Conservation (phyloP, 495 filamentous ascomycete species). For the Amphirosellinia nigrospora region DNA sequence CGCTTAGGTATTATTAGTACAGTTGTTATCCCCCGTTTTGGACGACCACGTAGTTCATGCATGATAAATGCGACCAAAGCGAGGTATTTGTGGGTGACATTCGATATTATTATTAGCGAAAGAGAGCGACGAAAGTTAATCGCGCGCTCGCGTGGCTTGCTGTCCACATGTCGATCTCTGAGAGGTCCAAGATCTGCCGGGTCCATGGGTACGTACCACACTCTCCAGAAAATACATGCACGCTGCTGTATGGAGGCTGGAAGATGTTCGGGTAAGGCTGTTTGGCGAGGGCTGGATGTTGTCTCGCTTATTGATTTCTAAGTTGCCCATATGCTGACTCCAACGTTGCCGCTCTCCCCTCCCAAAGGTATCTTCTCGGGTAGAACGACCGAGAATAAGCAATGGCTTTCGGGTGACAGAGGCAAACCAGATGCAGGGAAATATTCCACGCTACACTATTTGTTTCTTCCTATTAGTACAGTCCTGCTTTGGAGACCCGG, state of each 20-base stretch:
- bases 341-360: not conserved
- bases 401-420: not conserved
- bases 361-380: not conserved
- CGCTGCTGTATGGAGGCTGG: constrained; percentile 1
- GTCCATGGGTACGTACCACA: constrained; percentile 13
- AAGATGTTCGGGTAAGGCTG: constrained; percentile 20
- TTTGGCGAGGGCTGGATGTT: not conserved
- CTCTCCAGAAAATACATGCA: not conserved
- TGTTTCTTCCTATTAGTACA: not conserved
- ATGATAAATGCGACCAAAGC: not conserved
- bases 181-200: constrained; percentile 44
- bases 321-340: constrained; percentile 10
- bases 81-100: not conserved
- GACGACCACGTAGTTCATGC: constrained; percentile 16
- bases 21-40: constrained; percentile 1
- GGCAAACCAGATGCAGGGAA: not conserved
- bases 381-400: constrained; percentile 8
- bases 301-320: constrained; percentile 22
- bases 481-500: not conserved
- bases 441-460: not conserved
- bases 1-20: not conserved
- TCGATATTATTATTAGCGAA: constrained; percentile 13
- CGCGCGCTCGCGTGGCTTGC: constrained; percentile 20
- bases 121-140: not conserved
- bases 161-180: constrained; percentile 45